phyloP scores from a whole-genome alignment of 73 alveolate species.

The Breviolum minutum region DNA sequence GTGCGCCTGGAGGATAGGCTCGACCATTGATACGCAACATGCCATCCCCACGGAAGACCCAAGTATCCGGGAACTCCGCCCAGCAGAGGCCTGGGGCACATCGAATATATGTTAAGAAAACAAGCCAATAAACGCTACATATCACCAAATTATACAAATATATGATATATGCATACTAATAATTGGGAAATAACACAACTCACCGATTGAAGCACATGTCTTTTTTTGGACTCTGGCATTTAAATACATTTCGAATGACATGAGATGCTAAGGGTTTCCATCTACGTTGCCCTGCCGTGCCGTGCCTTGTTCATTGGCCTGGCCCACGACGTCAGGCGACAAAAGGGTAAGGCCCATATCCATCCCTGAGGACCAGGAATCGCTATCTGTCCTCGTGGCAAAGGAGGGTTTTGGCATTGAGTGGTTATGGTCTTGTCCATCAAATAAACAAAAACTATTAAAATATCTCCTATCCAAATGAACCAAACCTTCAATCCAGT shows the following conservation, averaged over 20 bases:
- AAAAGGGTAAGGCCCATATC: slow-evolving; percentile 64
- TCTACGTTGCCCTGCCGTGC: too few relatives aligned
- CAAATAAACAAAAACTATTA: not conserved
- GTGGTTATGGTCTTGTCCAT: not conserved
- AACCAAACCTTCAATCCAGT: too few relatives aligned
- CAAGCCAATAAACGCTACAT: not conserved
- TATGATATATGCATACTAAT: not conserved
- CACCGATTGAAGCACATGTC: not conserved
- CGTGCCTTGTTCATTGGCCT: slow-evolving; percentile 66
- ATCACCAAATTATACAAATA: not conserved
- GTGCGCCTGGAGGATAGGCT: slow-evolving; percentile 70
- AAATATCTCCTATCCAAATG: too few relatives aligned
- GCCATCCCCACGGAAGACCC: slow-evolving; percentile 92
- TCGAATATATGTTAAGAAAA: too few relatives aligned
- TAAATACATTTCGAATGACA: too few relatives aligned
- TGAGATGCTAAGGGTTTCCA: too few relatives aligned
- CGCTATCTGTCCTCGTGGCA: slow-evolving; percentile 40
- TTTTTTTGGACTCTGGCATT: too few relatives aligned
- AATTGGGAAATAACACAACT: not conserved
- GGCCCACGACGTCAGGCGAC: slow-evolving; percentile 53
- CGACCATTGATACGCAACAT: slow-evolving; percentile 90
- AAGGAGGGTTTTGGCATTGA: not conserved
- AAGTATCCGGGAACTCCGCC: slow-evolving; percentile 82
- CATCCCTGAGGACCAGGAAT: slow-evolving; percentile 69
- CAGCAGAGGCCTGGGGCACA: slow-evolving; percentile 50